Evolutionary conservation across 306 rosid genomes (phyloP).

Genomic region (Benincasa hispida): DNA sequence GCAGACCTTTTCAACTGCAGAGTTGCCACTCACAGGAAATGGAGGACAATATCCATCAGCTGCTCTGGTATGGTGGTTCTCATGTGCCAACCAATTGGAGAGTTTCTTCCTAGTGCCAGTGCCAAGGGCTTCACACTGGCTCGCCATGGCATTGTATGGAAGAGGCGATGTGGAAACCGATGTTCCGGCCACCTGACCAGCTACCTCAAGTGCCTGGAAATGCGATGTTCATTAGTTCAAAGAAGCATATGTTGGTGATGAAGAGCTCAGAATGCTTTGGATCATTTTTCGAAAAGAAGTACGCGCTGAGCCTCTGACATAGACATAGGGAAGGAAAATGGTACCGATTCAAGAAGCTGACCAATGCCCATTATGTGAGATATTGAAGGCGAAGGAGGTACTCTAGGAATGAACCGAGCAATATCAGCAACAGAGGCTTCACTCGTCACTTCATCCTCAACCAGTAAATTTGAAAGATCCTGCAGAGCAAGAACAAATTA

Average conservation of each 20-base stretch:
- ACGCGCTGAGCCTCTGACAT: not conserved
- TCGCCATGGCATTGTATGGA: constrained; percentile 86
- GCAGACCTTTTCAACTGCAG: constrained; percentile 7
- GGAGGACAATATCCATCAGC: constrained; percentile 19
- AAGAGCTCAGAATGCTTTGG: not conserved
- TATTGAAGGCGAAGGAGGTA: constrained; percentile 41
- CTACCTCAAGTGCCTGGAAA: constrained; percentile 85
- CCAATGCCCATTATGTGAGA: constrained; percentile 76
- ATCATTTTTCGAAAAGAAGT: not conserved
- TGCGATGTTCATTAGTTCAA: not conserved
- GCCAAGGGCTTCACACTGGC: constrained; percentile 92
- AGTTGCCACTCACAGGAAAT: not conserved
- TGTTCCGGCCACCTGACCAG: constrained; percentile 89
- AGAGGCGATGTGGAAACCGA: constrained; percentile 69
- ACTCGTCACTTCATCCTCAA: constrained; percentile 65
- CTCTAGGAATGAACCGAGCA: constrained; percentile 56
- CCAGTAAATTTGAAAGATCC: constrained; percentile 55
- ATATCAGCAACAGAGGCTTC: constrained; percentile 76
- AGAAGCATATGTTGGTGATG: not conserved
- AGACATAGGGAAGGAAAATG: not conserved
- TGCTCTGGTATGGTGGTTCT: constrained; percentile 33
- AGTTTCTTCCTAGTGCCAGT: constrained; percentile 79
- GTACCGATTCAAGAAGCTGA: constrained; percentile 89
- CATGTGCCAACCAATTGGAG: constrained; percentile 78
- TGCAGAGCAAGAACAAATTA: constrained; percentile 15